Evolutionary conservation across 2,329 filamentous ascomycete genomes (phyloP).

Genomic region (Aspergillus sojae): DNA sequence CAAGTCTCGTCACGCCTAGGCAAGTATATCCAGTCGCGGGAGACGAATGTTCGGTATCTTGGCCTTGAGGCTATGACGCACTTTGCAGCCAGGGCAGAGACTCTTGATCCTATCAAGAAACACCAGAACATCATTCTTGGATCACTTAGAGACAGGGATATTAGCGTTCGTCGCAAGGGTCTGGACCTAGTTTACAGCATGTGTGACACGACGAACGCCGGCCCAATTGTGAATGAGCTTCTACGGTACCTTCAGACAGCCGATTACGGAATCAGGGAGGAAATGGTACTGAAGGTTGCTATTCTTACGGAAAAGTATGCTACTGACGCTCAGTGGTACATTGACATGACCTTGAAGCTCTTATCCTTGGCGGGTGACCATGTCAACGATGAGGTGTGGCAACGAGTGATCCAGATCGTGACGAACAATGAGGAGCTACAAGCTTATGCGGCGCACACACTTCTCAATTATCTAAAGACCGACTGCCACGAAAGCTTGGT

Average conservation of each 20-base stretch:
- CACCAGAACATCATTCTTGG: constrained; percentile 96
- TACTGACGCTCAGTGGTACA: constrained; percentile 98
- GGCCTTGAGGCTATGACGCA: constrained; percentile 98
- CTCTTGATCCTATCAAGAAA: constrained; percentile 94
- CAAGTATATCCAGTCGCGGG: constrained; percentile 93
- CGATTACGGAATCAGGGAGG: constrained; percentile 96
- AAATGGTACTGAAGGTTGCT: constrained; percentile 99
- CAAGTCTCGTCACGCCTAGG: constrained; percentile 90
- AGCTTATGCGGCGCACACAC: constrained; percentile 92
- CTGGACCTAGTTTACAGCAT: constrained; percentile 98
- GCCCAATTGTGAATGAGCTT: constrained; percentile 89
- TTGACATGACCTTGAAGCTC: constrained; percentile 91
- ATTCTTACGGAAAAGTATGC: constrained; percentile 98
- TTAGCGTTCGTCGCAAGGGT: constrained; percentile 93
- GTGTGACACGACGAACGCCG: constrained; percentile 95
- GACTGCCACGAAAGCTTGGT: constrained; percentile 96
- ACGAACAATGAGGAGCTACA: constrained; percentile 99
- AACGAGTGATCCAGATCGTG: constrained; percentile 96
- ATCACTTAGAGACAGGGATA: constrained; percentile 91
- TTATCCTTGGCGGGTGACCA: constrained; percentile 97
- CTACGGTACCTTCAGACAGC: constrained; percentile 93
- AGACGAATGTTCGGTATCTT: constrained; percentile 96
- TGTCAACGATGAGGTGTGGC: constrained; percentile 98
- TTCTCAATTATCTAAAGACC: constrained; percentile 86
- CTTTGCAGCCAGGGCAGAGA: constrained; percentile 89